A percentile compares a stretch with the other conserved stretches of the same genome.
phyloP scores from a whole-genome alignment of 768 basidiomycete genomes.

The Dioszegia hungarica region DNA sequence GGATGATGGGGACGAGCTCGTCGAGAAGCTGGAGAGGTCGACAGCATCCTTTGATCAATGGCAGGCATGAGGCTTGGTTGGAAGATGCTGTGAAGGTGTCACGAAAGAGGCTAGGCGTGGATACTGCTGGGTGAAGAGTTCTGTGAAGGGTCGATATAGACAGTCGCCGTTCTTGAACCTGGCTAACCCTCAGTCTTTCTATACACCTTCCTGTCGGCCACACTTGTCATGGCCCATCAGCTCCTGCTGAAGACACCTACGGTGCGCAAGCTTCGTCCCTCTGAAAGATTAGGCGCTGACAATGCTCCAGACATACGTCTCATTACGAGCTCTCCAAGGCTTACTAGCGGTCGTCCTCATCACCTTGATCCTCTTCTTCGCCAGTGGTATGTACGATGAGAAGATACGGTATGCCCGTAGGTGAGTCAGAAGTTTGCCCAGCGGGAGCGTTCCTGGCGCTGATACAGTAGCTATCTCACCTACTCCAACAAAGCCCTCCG shows the following conservation, averaged over 20 bases:
- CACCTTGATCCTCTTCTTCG: conserved; percentile 89
- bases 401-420: conserved; percentile 95
- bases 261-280: conserved; percentile 2
- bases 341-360: conserved; percentile 82
- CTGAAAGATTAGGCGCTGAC: too few species aligned
- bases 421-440: too few species aligned
- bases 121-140: too few species aligned
- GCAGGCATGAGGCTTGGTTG: too few species aligned
- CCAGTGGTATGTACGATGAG: conserved; percentile 91
- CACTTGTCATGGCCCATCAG: conserved; percentile 68
- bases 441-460: too few species aligned
- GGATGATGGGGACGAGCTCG: too few species aligned
- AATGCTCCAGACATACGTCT: conserved; percentile 55
- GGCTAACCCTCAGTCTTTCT: conserved; percentile 16
- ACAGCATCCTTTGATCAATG: too few species aligned
- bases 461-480: conserved; percentile 74
- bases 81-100: too few species aligned
- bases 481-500: conserved; percentile 89
- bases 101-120: too few species aligned
- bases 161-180: neutral
- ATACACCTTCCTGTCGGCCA: conserved; percentile 51
- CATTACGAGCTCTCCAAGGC: conserved; percentile 57
- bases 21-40: neutral
- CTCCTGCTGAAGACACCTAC: conserved; percentile 58
- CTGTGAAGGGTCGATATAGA: neutral